Evolutionary conservation across 2,329 filamentous ascomycete species (phyloP).

Genomic region (Metarhizium robertsii): DNA sequence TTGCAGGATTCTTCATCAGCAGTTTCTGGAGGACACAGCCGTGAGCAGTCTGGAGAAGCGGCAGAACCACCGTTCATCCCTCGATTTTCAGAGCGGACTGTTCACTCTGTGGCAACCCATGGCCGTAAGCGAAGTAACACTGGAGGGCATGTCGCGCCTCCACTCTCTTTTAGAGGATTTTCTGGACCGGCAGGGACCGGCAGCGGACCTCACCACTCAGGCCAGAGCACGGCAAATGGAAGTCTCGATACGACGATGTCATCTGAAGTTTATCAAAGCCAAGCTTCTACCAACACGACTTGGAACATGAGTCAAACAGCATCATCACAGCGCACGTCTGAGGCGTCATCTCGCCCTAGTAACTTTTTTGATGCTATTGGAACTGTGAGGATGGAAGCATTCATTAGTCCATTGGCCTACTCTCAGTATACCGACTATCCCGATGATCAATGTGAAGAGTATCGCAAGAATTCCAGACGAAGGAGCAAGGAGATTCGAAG

Average conservation of each 20-base stretch:
- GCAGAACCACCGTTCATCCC: conserved; percentile 66
- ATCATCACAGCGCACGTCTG: conserved; percentile 44
- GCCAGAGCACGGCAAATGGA: conserved; percentile 48
- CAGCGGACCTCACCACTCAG: conserved; percentile 34
- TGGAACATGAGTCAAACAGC: conserved; percentile 35
- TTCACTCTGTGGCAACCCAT: conserved; percentile 41
- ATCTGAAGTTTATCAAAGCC: conserved; percentile 52
- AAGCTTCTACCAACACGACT: conserved; percentile 32
- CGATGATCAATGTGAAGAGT: conserved; percentile 40
- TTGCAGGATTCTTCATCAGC: conserved; percentile 31
- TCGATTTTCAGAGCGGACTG: conserved; percentile 53
- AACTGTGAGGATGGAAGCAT: conserved; percentile 94
- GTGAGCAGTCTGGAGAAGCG: conserved; percentile 46
- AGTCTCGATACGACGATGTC: conserved; percentile 50
- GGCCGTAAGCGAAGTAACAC: conserved; percentile 86
- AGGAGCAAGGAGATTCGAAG: conserved; percentile 47
- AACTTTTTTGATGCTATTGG: conserved; percentile 83
- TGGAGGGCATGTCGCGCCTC: conserved; percentile 61
- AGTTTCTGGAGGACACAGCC: conserved; percentile 25
- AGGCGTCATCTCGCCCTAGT: conserved; percentile 41
- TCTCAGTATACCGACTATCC: conserved; percentile 36
- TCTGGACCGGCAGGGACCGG: conserved; percentile 41
- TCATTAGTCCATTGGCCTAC: conserved; percentile 60
- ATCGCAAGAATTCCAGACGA: conserved; percentile 34
- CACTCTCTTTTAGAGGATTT: conserved; percentile 70